Evolutionary conservation across 192 early-diverging fungal species (phyloP), one percentile per base, ranked within the genome.

Genomic region (Backusella australiensis): DNA sequence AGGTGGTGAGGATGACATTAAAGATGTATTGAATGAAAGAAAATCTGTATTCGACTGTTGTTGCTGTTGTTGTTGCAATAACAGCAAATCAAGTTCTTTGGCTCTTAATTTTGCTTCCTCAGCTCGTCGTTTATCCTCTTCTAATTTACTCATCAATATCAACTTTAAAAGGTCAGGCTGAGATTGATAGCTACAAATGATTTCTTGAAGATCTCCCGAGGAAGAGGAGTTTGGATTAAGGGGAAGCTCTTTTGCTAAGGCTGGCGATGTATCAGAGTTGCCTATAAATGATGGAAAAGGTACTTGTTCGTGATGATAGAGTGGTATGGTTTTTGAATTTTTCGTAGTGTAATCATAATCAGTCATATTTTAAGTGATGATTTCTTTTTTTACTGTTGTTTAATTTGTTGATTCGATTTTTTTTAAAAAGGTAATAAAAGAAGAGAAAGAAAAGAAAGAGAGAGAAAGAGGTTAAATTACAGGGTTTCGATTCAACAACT

Each of bases 121-220:
- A 6, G 86, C 81, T 52, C 81, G 81, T 53, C 87, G 84, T 49
- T 85, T 82, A 65, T 89, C 87, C 67, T 89, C 87, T 65, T 89
- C 87, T 12, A 85, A 82, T 78, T 87, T 89, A 44, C 85, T 83
- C 6, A 80, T 69, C 39, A 89, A 74, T 69, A 89, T 89, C 32
- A 89, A 29, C 52, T 86, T 86, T 1, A 89, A 71, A 15, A 89
- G 77, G 32, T 89, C 87, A 6, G 87, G 87, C 66, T 89, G 86
- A 0, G 75, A 73, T 21, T 80, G 69, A 67, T 84, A 89, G 12
- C 79, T 80, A 2, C 82, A 74, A 1, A 89, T 76, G 65, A 89
- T 78, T 3, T 86, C 82, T 56, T 89, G 86, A 2, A 89, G 75
- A 73, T 89, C 85, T 34, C 79, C 84, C 8, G 70, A 81, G 11